phyloP scores from a whole-genome alignment of 179 eudicot species.

The Silene noctiflora region DNA sequence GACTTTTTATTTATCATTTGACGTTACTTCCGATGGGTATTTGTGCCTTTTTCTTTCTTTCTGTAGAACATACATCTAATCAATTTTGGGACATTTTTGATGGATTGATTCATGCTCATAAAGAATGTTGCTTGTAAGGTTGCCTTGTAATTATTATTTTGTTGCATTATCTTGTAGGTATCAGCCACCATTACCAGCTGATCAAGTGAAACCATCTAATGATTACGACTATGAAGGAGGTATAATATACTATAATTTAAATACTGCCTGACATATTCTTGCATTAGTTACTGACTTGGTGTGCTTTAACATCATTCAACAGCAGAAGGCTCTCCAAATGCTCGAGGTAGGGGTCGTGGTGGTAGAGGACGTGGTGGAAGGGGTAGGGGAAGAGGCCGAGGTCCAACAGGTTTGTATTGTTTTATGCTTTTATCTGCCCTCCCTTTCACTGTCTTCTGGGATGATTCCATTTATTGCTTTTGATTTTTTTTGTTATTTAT shows the following conservation, averaged over 20 bases:
- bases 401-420: constrained; percentile 46
- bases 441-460: not conserved
- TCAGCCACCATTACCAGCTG: constrained; percentile 94
- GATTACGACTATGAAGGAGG: constrained; percentile 89
- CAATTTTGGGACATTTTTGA: not conserved
- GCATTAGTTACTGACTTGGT: not conserved
- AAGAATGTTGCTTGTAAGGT: not conserved
- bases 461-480: not conserved
- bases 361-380: constrained; percentile 56
- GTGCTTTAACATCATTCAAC: constrained; percentile 18
- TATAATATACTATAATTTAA: constrained; percentile 3
- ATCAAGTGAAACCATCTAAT: constrained; percentile 63
- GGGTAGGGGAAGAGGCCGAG: constrained; percentile 61
- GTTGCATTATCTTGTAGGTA: constrained; percentile 43
- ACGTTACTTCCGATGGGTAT: not conserved
- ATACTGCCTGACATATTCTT: not conserved
- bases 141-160: not conserved
- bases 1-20: not conserved
- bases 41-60: not conserved
- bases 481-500: not conserved
- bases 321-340: constrained; percentile 74
- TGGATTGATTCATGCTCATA: constrained; percentile 1
- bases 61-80: not conserved
- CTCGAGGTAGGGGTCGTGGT: constrained; percentile 85
- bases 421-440: not conserved